A percentile compares a stretch with the other conserved stretches of the same genome.
phyloP scores from a whole-genome alignment of 2,329 filamentous ascomycete genomes.

The Bipolaris bicolor region DNA sequence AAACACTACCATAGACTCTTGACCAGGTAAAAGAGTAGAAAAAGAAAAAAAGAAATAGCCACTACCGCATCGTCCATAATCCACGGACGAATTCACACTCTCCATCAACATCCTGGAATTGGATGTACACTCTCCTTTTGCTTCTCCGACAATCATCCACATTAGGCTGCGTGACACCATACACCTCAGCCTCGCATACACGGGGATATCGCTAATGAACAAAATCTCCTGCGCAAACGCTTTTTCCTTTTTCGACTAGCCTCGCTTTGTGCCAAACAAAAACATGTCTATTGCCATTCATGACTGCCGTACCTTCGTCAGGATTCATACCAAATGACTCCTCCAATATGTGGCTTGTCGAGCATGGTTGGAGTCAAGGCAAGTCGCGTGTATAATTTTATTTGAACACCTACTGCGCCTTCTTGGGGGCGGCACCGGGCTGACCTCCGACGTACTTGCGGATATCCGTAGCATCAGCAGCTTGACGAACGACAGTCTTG shows the following conservation, averaged over 20 bases:
- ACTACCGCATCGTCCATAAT: too few relatives aligned
- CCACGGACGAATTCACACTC: background rate
- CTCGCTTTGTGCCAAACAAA: constrained; percentile 7
- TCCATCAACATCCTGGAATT: background rate
- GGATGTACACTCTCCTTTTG: background rate
- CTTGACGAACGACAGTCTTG: constrained; percentile 76
- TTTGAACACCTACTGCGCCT: constrained; percentile 57
- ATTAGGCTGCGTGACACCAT: background rate
- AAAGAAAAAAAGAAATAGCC: background rate
- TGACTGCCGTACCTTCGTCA: constrained; percentile 35
- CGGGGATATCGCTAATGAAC: constrained; percentile 16
- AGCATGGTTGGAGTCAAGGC: constrained; percentile 7
- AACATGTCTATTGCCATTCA: constrained; percentile 18
- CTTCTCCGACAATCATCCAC: background rate
- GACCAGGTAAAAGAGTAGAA: background rate
- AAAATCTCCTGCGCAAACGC: constrained; percentile 6
- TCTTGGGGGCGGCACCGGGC: constrained; percentile 65
- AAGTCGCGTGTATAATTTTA: background rate
- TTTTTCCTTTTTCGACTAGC: background rate
- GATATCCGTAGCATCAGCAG: constrained; percentile 79
- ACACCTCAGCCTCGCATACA: background rate
- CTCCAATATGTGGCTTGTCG: constrained; percentile 21
- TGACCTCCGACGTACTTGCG: constrained; percentile 70
- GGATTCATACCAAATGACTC: constrained; percentile 25
- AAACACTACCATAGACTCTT: background rate